phyloP scores from a whole-genome alignment of 768 basidiomycete species.

The Leccinum variicolor region DNA sequence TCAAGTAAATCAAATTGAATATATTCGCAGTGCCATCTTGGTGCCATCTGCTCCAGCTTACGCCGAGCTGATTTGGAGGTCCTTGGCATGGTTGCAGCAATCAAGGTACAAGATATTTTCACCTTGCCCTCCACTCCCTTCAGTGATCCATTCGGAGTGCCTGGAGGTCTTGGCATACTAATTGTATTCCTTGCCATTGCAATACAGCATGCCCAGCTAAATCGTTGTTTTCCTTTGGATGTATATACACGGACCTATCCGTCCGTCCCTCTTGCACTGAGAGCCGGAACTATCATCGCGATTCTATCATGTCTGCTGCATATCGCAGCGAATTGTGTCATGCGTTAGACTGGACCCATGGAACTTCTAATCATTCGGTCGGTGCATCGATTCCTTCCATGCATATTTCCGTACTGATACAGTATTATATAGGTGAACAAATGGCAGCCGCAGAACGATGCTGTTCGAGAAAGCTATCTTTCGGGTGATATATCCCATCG shows the following conservation, averaged over 20 bases:
- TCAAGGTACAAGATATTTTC: neutral
- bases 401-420: neutral
- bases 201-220: neutral
- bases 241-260: neutral
- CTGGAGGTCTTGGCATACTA: neutral
- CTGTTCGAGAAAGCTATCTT: neutral
- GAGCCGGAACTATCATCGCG: neutral
- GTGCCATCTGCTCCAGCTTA: neutral
- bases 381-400: neutral
- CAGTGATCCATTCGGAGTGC: neutral
- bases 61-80: neutral
- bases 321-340: conserved; percentile 1
- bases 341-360: neutral
- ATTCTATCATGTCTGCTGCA: neutral
- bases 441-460: neutral
- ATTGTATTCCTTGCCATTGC: neutral
- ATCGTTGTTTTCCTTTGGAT: neutral
- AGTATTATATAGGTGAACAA: neutral
- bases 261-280: neutral
- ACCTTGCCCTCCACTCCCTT: neutral
- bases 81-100: neutral
- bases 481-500: neutral
- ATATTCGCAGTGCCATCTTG: neutral
- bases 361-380: too few species aligned
- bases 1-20: neutral